phyloP scores from a whole-genome alignment of 169 alveolate species.

The Pseudocohnilembus persalinus region DNA sequence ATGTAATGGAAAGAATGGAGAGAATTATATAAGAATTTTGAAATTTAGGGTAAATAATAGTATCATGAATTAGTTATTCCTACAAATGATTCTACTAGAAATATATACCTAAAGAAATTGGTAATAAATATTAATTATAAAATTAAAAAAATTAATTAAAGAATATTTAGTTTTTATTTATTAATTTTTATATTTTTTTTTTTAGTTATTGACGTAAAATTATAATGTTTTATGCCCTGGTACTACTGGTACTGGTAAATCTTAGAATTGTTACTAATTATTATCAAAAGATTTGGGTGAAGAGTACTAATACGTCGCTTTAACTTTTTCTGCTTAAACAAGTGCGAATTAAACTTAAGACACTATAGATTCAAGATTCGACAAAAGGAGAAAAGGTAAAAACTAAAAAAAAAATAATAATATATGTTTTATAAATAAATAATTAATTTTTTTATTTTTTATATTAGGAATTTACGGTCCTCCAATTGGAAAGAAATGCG shows the following conservation, averaged over 20 bases:
- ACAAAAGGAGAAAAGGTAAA: slow-evolving; percentile 49
- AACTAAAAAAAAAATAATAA: too few relatives aligned
- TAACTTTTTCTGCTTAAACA: slow-evolving; percentile 94
- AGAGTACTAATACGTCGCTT: slow-evolving; percentile 76
- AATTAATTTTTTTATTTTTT: too few relatives aligned
- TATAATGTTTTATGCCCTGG: slow-evolving; percentile 90
- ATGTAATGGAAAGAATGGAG: slow-evolving; percentile 48
- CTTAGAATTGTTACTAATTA: slow-evolving; percentile 79
- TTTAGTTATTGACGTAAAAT: slow-evolving; percentile 71
- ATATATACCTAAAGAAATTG: slow-evolving; percentile 75
- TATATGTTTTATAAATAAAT: too few relatives aligned
- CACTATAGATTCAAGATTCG: slow-evolving; percentile 55
- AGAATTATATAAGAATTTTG: slow-evolving; percentile 52
- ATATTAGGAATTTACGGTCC: slow-evolving; percentile 92
- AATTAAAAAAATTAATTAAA: too few relatives aligned
- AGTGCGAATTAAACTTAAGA: slow-evolving; percentile 93
- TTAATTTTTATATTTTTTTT: too few relatives aligned
- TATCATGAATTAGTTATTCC: slow-evolving; percentile 92
- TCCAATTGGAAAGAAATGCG: slow-evolving; percentile 88
- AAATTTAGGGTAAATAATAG: slow-evolving; percentile 80
- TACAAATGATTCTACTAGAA: slow-evolving; percentile 90
- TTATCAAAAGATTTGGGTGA: slow-evolving; percentile 85
- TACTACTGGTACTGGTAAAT: slow-evolving; percentile 95
- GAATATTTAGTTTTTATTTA: too few relatives aligned
- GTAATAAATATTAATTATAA: too few relatives aligned